phyloP scores from a whole-genome alignment of 176 grass and related monocot genomes.

The Typha latifolia region DNA sequence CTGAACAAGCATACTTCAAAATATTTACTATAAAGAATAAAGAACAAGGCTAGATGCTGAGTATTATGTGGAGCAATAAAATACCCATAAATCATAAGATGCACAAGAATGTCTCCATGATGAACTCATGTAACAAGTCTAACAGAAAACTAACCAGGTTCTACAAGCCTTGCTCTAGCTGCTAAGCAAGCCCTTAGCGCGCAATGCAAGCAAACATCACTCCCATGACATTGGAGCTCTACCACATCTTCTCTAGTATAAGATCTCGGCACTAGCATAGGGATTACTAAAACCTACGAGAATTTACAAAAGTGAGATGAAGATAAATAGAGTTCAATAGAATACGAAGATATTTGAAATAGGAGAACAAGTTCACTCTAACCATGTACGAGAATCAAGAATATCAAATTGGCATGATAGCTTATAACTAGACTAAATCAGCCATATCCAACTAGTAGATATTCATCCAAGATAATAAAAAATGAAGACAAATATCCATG shows the following conservation, averaged over 20 bases:
- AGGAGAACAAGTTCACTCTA: background rate
- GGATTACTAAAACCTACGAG: constrained; percentile 63
- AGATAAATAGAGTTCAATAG: background rate
- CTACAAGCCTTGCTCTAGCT: constrained; percentile 77
- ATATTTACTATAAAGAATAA: too few species aligned
- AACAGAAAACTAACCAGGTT: constrained; percentile 48
- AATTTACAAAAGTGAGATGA: background rate
- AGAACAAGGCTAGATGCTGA: too few species aligned
- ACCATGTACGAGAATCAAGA: background rate
- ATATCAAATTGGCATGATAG: background rate
- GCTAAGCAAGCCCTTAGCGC: constrained; percentile 79
- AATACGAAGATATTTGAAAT: background rate
- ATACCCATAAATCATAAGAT: too few species aligned
- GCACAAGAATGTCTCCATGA: background rate
- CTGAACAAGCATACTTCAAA: too few species aligned
- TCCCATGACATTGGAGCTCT: constrained; percentile 94
- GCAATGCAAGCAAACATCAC: constrained; percentile 73
- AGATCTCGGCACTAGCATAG: constrained; percentile 81
- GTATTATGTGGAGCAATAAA: too few species aligned
- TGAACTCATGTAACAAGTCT: background rate
- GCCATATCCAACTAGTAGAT: too few species aligned
- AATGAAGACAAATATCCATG: too few species aligned
- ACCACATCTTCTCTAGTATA: constrained; percentile 97
- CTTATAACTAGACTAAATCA: background rate
- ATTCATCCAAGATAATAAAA: too few species aligned